A percentile compares a stretch with the other conserved stretches of the same genome.
phyloP scores from a whole-genome alignment of 768 basidiomycete genomes.

The Albatrellus ellisii region DNA sequence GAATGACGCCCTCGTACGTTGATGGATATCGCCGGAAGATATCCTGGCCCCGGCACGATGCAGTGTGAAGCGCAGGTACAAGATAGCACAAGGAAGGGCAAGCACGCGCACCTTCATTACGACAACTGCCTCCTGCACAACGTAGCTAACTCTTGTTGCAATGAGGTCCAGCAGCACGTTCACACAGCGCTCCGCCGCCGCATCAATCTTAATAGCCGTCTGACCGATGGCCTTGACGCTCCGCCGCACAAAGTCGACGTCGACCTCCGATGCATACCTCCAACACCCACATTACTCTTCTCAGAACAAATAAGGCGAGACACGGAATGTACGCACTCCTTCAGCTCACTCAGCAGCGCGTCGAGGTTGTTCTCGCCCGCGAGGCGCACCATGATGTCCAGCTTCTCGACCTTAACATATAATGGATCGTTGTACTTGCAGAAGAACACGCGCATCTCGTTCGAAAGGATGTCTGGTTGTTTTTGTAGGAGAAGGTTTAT shows the following conservation, averaged over 20 bases:
- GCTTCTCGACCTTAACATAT: slow-evolving; percentile 98
- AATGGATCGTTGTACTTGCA: slow-evolving; percentile 99
- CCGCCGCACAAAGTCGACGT: slow-evolving; percentile 95
- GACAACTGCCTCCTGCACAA: slow-evolving; percentile 96
- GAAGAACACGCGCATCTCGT: slow-evolving; percentile 99
- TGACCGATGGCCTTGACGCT: slow-evolving; percentile 94
- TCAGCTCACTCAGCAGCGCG: slow-evolving; percentile 87
- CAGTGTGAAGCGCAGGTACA: background rate
- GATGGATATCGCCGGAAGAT: slow-evolving; percentile 97
- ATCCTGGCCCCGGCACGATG: slow-evolving; percentile 38
- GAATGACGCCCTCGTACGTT: slow-evolving; percentile 94
- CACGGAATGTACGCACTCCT: slow-evolving; percentile 50
- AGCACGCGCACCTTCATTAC: slow-evolving; percentile 99
- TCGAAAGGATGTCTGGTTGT: slow-evolving; percentile 76
- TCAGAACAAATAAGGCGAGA: background rate
- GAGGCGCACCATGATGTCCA: slow-evolving; percentile 96
- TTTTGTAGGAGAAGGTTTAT: slow-evolving; percentile 96
- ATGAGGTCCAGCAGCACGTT: slow-evolving; percentile 91
- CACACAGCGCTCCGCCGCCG: slow-evolving; percentile 87
- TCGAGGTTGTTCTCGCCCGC: slow-evolving; percentile 89
- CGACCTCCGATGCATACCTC: slow-evolving; percentile 94
- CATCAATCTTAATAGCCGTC: slow-evolving; percentile 90
- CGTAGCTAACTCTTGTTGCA: slow-evolving; percentile 86
- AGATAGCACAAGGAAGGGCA: slow-evolving; percentile 14
- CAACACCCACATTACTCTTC: slow-evolving; percentile 4